Base-by-base conservation (phyloP, 768 basidiomycete genomes). In the Leucogyrophana mollusca region DNA sequence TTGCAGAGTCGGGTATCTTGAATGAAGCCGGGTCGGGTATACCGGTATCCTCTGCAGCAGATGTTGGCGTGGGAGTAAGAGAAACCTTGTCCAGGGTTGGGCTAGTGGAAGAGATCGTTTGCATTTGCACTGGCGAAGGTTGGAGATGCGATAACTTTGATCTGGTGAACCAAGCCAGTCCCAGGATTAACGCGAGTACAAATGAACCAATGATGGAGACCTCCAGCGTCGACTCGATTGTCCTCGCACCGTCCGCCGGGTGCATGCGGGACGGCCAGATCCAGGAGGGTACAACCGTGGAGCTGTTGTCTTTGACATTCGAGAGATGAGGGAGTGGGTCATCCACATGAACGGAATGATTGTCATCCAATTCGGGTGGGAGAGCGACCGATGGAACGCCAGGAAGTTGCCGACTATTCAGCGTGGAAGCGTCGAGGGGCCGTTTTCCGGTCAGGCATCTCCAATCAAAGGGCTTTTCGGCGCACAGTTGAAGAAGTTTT, bases 381-480 rank as follows among this genome's bases (percentile, higher is more conserved):
- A 50, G 50, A 6, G 71, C 60, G 2, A 56, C 69, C 2, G 64
- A 62, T 5, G 76, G 76, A 1, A 78, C 78, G 3, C 79, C 82
- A 45, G 87, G 84, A 2, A 87, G 68, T 17, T 87, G 71, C 51
- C 82, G 72, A 4, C 75, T 79, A 54, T 73, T 78, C 10, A 74
- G 74, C 11, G 57, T 61, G 4, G 66, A 66, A 2, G 73, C 69
- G 51, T 82, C 80, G 16, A 87, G 63, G 16, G 60, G 65, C 6
- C 79, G 71, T 37, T 85, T 73, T 18, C 87, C 87, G 9, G 80
- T 77, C 13, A 86, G 64, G 60, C 87, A 90, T 9, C 75, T 73
- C 4, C 73, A 68, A 57, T 87, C 78, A 40, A 64, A 61, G 17
- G 64, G 65, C 36, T 57, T 70, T 32, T 66, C 58, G 20, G 49